These are phyloP conservation scores for Naganishia randhawae DNA, from an alignment of 768 basidiomycete genomes.

Conservation along the genomic window DNA sequence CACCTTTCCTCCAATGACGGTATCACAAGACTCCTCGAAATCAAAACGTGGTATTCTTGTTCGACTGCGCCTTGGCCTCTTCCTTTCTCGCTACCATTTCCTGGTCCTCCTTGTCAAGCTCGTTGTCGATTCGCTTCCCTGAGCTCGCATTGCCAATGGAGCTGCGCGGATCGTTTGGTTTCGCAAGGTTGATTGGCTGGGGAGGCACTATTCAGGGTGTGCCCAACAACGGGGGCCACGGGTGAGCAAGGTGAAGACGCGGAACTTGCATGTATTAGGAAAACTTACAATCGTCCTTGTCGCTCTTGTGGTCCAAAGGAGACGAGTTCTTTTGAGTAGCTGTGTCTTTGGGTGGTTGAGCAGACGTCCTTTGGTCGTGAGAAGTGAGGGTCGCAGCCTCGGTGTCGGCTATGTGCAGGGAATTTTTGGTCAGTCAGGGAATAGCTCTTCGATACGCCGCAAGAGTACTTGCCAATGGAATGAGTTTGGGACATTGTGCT, in stretches of 20 bases:
- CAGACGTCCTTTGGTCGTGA: neutral
- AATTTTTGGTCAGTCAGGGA: neutral
- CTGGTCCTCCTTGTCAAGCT: conserved; percentile 9
- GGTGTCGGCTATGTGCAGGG: neutral
- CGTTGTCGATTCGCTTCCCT: conserved; percentile 3
- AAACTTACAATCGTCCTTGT: neutral
- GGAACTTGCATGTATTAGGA: no score
- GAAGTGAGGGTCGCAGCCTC: neutral
- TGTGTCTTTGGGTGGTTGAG: neutral
- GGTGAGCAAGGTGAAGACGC: neutral
- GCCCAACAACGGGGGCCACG: neutral
- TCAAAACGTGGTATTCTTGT: neutral
- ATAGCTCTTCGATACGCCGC: no score
- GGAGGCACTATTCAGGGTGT: neutral
- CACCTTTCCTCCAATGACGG: no score
- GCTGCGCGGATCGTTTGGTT: neutral
- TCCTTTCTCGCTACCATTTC: conserved; percentile 21
- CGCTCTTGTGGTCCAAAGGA: neutral
- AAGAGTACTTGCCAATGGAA: no score
- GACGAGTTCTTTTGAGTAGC: neutral
- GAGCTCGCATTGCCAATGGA: neutral
- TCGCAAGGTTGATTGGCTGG: neutral
- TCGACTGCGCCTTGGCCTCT: conserved; percentile 14
- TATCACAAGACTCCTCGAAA: neutral
- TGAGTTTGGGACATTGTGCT: no score